Evolutionary conservation across 306 rosid species (phyloP).

Genomic region (Lathyrus oleraceus): DNA sequence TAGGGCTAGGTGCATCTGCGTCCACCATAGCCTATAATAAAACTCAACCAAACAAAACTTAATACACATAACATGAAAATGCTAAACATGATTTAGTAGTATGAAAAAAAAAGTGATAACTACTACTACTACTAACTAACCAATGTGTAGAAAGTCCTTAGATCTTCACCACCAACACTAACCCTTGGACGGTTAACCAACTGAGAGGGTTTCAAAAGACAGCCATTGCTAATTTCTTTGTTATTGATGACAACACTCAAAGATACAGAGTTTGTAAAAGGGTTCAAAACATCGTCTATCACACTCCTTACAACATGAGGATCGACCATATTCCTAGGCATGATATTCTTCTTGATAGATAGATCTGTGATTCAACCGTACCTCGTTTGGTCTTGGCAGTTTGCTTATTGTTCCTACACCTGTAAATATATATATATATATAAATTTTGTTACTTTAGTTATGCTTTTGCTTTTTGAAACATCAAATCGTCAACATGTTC

Average conservation of each 20-base stretch:
- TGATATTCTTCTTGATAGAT: conserved; percentile 1
- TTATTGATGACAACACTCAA: conserved; percentile 28
- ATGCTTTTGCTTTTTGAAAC: background rate
- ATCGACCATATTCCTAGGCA: conserved; percentile 24
- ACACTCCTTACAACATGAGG: conserved; percentile 41
- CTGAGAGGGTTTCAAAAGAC: conserved; percentile 38
- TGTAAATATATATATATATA: background rate
- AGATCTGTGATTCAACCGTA: background rate
- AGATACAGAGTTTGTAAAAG: conserved; percentile 37
- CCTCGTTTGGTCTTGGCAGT: background rate
- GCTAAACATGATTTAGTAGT: background rate
- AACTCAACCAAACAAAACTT: conserved; percentile 9
- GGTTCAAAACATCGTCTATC: conserved; percentile 46
- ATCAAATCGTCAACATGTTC: background rate
- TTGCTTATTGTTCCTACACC: background rate
- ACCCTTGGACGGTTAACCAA: conserved; percentile 41
- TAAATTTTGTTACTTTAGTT: background rate
- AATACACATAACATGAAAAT: background rate
- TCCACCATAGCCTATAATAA: conserved; percentile 49
- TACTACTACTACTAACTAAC: conserved; percentile 24
- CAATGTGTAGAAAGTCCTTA: conserved; percentile 51
- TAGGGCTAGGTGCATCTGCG: conserved; percentile 57
- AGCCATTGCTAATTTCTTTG: conserved; percentile 39
- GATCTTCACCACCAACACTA: conserved; percentile 45
- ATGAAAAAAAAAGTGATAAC: background rate